Percentiles rank a stretch among this genome's conserved stretches.
Conservation (phyloP, 176 grass and related monocot genomes). For the Puya raimondii region DNA sequence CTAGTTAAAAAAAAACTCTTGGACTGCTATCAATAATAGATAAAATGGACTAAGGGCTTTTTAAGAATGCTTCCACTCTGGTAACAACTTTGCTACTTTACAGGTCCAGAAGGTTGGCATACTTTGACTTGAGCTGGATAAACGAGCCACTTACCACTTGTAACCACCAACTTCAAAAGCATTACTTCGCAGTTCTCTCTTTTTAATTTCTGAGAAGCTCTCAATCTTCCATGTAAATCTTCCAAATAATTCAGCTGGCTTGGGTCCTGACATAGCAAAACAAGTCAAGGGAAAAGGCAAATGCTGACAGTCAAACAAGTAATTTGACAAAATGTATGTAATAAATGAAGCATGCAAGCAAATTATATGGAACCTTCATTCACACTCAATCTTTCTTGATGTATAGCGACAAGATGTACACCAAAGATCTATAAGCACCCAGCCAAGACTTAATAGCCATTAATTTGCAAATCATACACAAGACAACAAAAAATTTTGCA, state of each 20-base stretch:
- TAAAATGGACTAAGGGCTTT: neutral
- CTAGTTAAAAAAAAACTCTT: too few species aligned
- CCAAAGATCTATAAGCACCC: neutral
- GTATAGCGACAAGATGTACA: neutral
- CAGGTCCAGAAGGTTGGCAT: neutral
- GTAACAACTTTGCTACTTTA: too few species aligned
- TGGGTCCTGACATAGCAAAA: constrained; percentile 58
- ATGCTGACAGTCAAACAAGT: neutral
- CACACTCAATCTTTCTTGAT: neutral
- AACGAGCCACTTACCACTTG: constrained; percentile 61
- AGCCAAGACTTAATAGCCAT: neutral
- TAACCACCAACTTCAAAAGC: constrained; percentile 94
- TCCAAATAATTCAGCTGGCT: constrained; percentile 75
- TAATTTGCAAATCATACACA: neutral
- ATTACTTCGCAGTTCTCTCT: constrained; percentile 86
- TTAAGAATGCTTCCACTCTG: too few species aligned
- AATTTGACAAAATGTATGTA: neutral
- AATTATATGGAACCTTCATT: neutral
- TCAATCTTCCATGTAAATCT: constrained; percentile 98
- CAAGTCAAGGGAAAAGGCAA: constrained; percentile 13
- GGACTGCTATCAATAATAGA: neutral
- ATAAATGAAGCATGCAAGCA: neutral
- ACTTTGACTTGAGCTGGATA: neutral
- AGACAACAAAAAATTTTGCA: too few species aligned
- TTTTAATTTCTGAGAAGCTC: constrained; percentile 93